Evolutionary conservation across 352 stramenopile species (phyloP).

Genomic region (Blastocystis sp.): DNA sequence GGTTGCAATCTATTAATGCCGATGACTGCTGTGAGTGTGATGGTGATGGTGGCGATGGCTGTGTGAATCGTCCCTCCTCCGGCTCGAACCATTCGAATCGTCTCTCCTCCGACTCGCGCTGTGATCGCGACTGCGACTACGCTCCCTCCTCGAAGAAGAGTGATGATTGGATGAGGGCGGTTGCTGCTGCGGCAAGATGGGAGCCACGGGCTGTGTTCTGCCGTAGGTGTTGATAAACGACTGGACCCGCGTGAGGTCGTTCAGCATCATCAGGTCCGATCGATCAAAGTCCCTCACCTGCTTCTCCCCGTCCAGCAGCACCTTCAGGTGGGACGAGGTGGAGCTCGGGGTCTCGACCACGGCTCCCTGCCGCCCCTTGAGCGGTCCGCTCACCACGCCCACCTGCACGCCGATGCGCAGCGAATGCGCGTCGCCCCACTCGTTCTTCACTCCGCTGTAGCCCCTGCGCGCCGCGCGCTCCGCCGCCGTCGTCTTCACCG

Average conservation of each 20-base stretch:
- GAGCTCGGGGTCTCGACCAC: constrained; percentile 16
- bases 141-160: no score
- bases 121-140: background rate
- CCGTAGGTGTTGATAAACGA: constrained; percentile 47
- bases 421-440: background rate
- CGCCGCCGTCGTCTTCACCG: constrained; percentile 12
- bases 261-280: constrained; percentile 19
- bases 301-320: constrained; percentile 44
- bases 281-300: background rate
- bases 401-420: constrained; percentile 30
- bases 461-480: background rate
- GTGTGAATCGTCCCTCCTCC: background rate
- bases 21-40: background rate
- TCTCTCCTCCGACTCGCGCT: background rate
- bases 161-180: background rate
- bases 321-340: background rate
- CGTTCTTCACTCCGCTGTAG: constrained; percentile 33
- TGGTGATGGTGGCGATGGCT: background rate
- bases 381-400: constrained; percentile 4
- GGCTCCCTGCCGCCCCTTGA: constrained; percentile 6
- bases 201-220: background rate
- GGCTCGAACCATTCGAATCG: background rate
- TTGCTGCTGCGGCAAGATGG: background rate
- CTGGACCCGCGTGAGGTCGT: constrained; percentile 3
- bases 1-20: background rate